Conservation (phyloP, 2,329 filamentous ascomycete species). For the Exophiala alcalophila region DNA sequence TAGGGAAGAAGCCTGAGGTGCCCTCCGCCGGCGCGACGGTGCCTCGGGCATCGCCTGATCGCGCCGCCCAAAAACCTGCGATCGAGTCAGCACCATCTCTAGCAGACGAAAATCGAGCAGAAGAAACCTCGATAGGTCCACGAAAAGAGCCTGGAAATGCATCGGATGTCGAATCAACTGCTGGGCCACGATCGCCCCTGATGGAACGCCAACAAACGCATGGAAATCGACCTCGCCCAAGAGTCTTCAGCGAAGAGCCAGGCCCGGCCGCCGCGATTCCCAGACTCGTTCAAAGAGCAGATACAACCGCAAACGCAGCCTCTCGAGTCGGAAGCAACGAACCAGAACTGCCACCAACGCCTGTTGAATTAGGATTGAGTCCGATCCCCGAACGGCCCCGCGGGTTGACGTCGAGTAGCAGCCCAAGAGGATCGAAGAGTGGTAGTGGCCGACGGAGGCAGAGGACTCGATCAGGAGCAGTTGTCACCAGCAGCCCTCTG, state of each 20-base stretch:
- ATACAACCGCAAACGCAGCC: not conserved
- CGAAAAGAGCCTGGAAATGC: not conserved
- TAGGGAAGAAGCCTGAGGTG: conserved; percentile 1
- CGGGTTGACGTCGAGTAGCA: conserved; percentile 29
- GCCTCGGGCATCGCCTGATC: no score
- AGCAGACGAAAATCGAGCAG: not conserved
- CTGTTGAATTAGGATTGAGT: conserved; percentile 27
- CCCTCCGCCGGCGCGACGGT: not conserved
- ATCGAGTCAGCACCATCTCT: not conserved
- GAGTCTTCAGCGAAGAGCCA: conserved; percentile 2
- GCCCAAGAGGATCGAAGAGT: conserved; percentile 22
- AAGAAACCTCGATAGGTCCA: not conserved
- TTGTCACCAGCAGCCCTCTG: conserved; percentile 29
- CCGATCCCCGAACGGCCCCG: conserved; percentile 25
- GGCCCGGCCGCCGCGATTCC: conserved; percentile 20
- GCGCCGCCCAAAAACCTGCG: no score
- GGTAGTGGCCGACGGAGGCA: conserved; percentile 24
- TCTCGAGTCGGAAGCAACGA: conserved; percentile 14
- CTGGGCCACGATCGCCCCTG: not conserved
- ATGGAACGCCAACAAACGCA: conserved; percentile 4
- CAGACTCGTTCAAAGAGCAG: conserved; percentile 20
- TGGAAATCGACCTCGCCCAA: not conserved
- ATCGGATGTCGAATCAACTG: no score
- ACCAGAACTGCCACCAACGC: conserved; percentile 30
- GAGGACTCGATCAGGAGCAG: conserved; percentile 5